A percentile compares a stretch with the other conserved stretches of the same genome.
These are phyloP conservation scores for Ceriops tagal DNA, from an alignment of 345 rosid species.

Conservation along the genomic window DNA sequence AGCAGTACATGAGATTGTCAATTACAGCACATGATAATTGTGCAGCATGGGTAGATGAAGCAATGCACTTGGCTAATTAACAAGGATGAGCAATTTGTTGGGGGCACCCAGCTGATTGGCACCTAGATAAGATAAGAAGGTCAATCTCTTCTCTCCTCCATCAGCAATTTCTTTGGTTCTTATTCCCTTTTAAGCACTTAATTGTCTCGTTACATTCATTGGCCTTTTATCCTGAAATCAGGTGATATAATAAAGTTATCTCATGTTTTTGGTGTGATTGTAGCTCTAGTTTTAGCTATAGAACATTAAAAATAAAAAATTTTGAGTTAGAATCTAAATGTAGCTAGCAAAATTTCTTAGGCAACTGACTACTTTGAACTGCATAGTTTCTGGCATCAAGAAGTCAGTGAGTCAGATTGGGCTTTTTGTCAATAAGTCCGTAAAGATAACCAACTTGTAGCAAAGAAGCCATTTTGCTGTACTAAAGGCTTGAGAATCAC, in stretches of 20 bases:
- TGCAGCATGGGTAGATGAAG: constrained; percentile 71
- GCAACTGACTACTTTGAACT: neutral
- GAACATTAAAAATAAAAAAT: neutral
- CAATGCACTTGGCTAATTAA: constrained; percentile 50
- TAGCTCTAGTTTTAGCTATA: neutral
- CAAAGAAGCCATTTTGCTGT: neutral
- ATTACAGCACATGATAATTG: constrained; percentile 76
- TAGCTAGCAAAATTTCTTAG: neutral
- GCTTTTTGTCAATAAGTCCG: neutral
- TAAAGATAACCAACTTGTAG: neutral
- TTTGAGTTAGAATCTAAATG: neutral
- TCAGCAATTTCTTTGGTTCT: constrained; percentile 10
- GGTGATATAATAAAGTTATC: neutral
- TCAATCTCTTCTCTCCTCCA: constrained; percentile 57
- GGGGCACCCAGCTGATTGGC: constrained; percentile 84
- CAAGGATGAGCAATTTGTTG: constrained; percentile 77
- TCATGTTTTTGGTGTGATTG: neutral
- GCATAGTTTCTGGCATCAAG: neutral
- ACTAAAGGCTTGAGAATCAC: too few species aligned
- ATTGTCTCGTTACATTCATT: neutral
- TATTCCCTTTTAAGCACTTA: neutral
- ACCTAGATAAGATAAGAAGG: constrained; percentile 56
- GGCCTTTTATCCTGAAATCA: neutral
- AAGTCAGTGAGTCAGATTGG: too few species aligned
- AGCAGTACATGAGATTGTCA: constrained; percentile 65